Conservation (phyloP, 805 yeast genomes). For the Candida schatavii region DNA sequence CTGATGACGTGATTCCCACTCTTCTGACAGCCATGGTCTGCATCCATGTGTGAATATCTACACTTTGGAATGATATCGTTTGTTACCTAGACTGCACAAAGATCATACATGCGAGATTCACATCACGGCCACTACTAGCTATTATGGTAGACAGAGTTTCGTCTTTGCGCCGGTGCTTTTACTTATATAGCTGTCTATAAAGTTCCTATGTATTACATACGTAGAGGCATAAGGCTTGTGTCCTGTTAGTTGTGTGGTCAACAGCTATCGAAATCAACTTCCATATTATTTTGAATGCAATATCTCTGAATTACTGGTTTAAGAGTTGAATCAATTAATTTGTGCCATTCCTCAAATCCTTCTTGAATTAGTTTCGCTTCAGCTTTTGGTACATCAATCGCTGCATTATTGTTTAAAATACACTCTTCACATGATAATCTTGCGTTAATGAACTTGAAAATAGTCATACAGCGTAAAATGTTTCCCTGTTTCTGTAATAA, state of each 20-base stretch:
- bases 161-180: too few species aligned
- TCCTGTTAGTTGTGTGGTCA: too few species aligned
- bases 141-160: too few species aligned
- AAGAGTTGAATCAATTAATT: slow-evolving; percentile 4
- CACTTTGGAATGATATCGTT: too few species aligned
- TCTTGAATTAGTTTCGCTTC: slow-evolving; percentile 11
- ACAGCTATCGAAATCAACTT: background rate
- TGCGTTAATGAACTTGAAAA: slow-evolving; percentile 14
- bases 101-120: too few species aligned
- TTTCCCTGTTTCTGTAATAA: slow-evolving; percentile 14
- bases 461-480: slow-evolving; percentile 15
- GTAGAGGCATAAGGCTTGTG: too few species aligned
- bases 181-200: too few species aligned
- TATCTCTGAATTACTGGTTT: slow-evolving; percentile 7
- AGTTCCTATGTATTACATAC: too few species aligned
- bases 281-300: slow-evolving; percentile 8
- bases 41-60: too few species aligned
- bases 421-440: slow-evolving; percentile 6
- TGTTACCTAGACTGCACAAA: too few species aligned
- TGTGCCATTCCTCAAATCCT: slow-evolving; percentile 10
- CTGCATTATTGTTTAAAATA: background rate
- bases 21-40: slow-evolving; percentile 8
- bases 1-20: slow-evolving; percentile 21
- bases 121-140: too few species aligned
- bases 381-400: background rate